Base-by-base conservation (phyloP, 2,329 filamentous ascomycete genomes). In the Aureobasidium sp. region DNA sequence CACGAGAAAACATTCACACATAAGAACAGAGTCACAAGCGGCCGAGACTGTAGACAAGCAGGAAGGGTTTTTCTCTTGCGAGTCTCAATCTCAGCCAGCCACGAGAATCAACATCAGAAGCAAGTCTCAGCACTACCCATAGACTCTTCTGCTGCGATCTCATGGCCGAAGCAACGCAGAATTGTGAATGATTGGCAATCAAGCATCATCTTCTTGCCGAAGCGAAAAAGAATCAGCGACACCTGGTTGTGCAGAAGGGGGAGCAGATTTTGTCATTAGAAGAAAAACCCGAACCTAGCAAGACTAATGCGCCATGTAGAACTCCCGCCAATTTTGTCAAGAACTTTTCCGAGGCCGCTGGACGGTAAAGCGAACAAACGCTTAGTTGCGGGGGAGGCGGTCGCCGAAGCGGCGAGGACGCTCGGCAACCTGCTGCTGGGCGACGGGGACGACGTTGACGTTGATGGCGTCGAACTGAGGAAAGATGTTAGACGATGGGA, bases 391-490 rank as follows among this genome's bases (percentile, higher is more conserved):
- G 59, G 71, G 72, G 64, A 68, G 76, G 69, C 86, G 85, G 81
- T 88, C 85, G 74, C 82, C 83, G 81, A 89, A 92, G 76, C 90
- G 85, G 75, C 89, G 88, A 71, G 84, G 85, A 70, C 91, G 89
- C 82, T 97, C 92, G 74, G 84, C 79, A 67, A 84, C 80, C 83
- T 97, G 92, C 78, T 90, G 86, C 83, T 97, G 92, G 71, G 88
- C 83, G 70, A 99, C 91, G 70, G 88, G 81, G 72, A 95, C 86
- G 74, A 97, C 91, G 82, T 95, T 97, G 88, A 96, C 91, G 78
- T 93, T 89, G 79, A 99, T 92, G 71, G 86, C 86, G 81, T 99
- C 94, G 84, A 99, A 99, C 92, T 97, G 73, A 65, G 70, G 30
- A 5, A 1, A 3, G 6, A 16, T 32, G 64, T 67, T 61, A 61